Evolutionary conservation across 176 grass and related monocot genomes (phyloP).

Genomic region (Raddia guianensis): DNA sequence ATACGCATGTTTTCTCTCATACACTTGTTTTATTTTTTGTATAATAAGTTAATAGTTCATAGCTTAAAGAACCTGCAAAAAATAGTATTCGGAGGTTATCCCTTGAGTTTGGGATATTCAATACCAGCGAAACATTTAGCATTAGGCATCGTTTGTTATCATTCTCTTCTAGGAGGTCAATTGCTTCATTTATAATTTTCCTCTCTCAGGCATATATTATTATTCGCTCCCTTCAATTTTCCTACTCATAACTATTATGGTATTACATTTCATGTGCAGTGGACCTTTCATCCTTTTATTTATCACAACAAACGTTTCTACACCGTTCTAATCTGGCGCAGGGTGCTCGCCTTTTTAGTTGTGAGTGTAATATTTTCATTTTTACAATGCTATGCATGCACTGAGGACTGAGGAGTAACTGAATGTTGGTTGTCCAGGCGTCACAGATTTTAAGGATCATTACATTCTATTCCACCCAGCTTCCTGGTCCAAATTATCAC

Average conservation of each 20-base stretch:
- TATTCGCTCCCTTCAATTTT: not conserved
- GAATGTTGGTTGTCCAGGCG: constrained; percentile 52
- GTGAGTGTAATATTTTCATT: constrained; percentile 57
- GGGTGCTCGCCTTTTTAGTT: constrained; percentile 93
- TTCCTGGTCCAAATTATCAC: constrained; percentile 98
- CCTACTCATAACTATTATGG: constrained; percentile 5
- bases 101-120: constrained; percentile 15
- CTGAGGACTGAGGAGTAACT: constrained; percentile 16
- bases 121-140: not conserved
- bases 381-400: constrained; percentile 9
- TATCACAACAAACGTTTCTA: constrained; percentile 90
- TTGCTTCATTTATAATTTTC: not conserved
- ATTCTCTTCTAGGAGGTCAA: not conserved
- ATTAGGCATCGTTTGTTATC: not conserved
- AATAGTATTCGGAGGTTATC: not conserved
- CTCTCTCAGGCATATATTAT: not conserved
- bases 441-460: constrained; percentile 93
- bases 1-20: constrained; percentile 6
- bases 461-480: constrained; percentile 97
- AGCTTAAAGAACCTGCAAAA: constrained; percentile 27
- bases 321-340: constrained; percentile 86
- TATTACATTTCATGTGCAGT: constrained; percentile 62
- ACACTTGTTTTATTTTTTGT: not conserved
- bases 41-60: constrained; percentile 14
- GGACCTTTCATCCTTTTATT: constrained; percentile 98